phyloP scores from a whole-genome alignment of 2,329 filamentous ascomycete species.

The Penicillium sp. region DNA sequence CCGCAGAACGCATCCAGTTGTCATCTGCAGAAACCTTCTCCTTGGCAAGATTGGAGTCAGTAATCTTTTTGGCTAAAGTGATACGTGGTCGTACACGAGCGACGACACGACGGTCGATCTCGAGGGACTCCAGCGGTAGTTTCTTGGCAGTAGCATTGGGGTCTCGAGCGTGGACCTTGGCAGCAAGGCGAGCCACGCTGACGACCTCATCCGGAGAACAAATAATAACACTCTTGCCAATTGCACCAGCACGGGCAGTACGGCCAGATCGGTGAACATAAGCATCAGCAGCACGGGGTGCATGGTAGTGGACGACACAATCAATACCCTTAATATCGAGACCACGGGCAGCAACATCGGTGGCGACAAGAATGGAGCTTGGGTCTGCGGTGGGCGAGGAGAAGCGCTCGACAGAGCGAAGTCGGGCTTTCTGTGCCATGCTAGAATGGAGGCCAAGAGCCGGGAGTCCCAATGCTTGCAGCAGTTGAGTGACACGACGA shows the following conservation, averaged over 20 bases:
- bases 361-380: constrained; percentile 77
- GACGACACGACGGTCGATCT: constrained; percentile 79
- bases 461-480: constrained; percentile 77
- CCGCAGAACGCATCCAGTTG: constrained; percentile 78
- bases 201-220: constrained; percentile 89
- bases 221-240: constrained; percentile 80
- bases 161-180: constrained; percentile 76
- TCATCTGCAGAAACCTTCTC: constrained; percentile 83
- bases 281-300: constrained; percentile 84
- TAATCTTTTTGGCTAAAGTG: constrained; percentile 79
- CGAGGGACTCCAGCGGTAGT: constrained; percentile 70
- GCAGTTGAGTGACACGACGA: constrained; percentile 77
- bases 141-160: constrained; percentile 56
- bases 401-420: constrained; percentile 91
- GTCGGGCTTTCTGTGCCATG: constrained; percentile 92
- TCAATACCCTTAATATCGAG: constrained; percentile 91
- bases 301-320: constrained; percentile 91
- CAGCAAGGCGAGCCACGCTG: constrained; percentile 77
- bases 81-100: constrained; percentile 74
- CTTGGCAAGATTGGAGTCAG: constrained; percentile 80
- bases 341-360: constrained; percentile 92
- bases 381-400: constrained; percentile 58
- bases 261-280: constrained; percentile 96
- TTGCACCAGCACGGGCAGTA: constrained; percentile 78
- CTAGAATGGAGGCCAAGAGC: constrained; percentile 82